Conservation (phyloP, 208 protist species). For the Acanthamoeba royreba region DNA sequence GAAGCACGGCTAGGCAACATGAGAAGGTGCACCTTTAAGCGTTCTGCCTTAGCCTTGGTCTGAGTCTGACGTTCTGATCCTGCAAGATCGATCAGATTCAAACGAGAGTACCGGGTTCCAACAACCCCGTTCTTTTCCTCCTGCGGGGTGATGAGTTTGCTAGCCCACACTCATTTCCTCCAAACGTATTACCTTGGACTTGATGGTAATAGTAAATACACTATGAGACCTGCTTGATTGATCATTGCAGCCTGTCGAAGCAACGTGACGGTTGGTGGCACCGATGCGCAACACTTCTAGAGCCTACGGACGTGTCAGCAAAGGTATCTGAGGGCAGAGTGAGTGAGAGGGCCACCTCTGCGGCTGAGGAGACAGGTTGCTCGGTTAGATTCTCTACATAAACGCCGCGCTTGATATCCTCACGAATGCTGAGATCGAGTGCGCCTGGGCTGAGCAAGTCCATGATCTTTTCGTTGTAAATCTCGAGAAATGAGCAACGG, state of each 20-base stretch:
- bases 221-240: conserved; percentile 57
- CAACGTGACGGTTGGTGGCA: conserved; percentile 45
- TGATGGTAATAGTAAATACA: conserved; percentile 64
- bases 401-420: conserved; percentile 51
- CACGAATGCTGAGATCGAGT: conserved; percentile 38
- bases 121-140: neutral
- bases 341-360: neutral
- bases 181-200: neutral
- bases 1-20: neutral
- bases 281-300: conserved; percentile 26
- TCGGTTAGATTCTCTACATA: conserved; percentile 61
- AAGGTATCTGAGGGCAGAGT: neutral
- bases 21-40: neutral
- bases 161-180: too few species aligned
- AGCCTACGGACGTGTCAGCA: neutral
- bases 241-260: conserved; percentile 58
- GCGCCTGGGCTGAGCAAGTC: conserved; percentile 62
- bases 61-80: conserved; percentile 64
- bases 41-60: conserved; percentile 28
- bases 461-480: conserved; percentile 76
- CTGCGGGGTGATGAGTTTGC: too few species aligned
- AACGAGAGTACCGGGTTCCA: neutral
- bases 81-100: conserved; percentile 68
- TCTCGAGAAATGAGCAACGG: conserved; percentile 69
- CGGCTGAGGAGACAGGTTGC: neutral